phyloP scores from a whole-genome alignment of 202 grass and related monocot species.

The Setaria italica region DNA sequence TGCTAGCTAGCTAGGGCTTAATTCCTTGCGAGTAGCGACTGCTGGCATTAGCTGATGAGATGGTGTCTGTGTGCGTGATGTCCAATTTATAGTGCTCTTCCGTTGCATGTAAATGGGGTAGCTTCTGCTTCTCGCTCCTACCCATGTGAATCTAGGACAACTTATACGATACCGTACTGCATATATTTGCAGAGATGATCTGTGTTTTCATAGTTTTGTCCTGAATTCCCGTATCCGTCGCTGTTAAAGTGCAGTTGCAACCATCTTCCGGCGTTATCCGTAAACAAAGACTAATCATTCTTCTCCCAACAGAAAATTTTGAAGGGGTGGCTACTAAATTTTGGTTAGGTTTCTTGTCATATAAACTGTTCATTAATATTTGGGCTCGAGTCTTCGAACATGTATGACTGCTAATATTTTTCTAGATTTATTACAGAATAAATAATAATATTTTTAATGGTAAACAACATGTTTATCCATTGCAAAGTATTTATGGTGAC shows the following conservation, averaged over 20 bases:
- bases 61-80: not conserved
- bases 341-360: no score
- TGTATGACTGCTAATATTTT: no score
- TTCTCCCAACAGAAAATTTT: no score
- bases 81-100: not conserved
- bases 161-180: not conserved
- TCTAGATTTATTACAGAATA: no score
- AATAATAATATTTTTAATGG: no score
- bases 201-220: not conserved
- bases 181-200: not conserved
- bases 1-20: not conserved
- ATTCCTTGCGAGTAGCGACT: not conserved
- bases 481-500: no score
- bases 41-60: not conserved
- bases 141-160: constrained; percentile 2
- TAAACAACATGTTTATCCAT: no score
- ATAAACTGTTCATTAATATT: no score
- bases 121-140: not conserved
- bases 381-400: no score
- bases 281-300: not conserved
- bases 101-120: not conserved
- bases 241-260: not conserved
- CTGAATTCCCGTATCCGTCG: not conserved
- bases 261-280: not conserved
- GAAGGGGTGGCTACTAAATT: no score